Evolutionary conservation across 352 stramenopile genomes (phyloP), one percentile per base, ranked within the genome.

Genomic region (Globisporangium uncinulatum): DNA sequence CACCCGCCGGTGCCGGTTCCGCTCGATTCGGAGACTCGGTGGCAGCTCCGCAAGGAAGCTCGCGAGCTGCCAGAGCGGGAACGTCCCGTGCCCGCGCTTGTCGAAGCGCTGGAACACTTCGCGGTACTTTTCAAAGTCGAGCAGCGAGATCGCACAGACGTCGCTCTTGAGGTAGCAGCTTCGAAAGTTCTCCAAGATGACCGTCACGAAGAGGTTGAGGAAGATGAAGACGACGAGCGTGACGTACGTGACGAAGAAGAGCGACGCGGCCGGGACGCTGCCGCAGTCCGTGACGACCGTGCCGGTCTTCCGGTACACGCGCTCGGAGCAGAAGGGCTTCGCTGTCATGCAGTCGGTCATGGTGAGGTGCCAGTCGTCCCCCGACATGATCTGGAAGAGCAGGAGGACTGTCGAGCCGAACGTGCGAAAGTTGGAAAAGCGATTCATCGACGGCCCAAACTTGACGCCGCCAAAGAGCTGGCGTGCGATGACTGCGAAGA

Each of bases 301-400:
- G 44, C 70, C 74, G 15, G 71, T 80, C 6, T 45, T 57, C 0
- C 57, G 20, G 39, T 69, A 70, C 1, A 69, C 57, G 6, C 69
- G 51, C 54, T 88, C 77, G 19, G 80, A 76, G 43, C 82, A 89
- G 11, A 81, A 85, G 0, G 79, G 79, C 56, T 73, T 74, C 10
- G 62, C 31, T 8, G 60, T 42, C 79, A 88, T 92, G 64, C 79
- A 89, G 62, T 92, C 82, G 13, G 82, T 89, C 82, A 92, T 92
- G 20, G 73, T 82, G 46, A 92, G 57, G 47, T 92, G 79, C 82
- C 82, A 92, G 61, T 92, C 82, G 55, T 89, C 82, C 37, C 82
- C 82, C 14, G 79, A 81, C 77, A 92, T 89, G 62, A 92, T 87
- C 58, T 89, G 79, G 52, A 92, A 92, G 14, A 92, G 76, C 59